Base-by-base conservation (phyloP, 2,329 filamentous ascomycete species). In the Elsinoe batatas region DNA sequence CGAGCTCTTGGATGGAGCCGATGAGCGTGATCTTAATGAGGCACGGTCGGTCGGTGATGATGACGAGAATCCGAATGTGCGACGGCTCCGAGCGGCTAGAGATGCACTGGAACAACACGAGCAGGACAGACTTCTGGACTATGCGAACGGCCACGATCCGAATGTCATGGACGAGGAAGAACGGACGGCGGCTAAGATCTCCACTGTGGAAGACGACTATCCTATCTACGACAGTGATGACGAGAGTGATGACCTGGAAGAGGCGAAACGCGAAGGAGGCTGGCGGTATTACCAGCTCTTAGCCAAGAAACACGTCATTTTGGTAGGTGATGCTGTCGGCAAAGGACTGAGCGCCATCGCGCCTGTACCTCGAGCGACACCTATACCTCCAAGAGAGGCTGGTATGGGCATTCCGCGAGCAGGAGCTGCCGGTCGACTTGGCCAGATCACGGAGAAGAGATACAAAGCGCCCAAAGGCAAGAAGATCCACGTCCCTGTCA, bases 401-500 rank as follows among this genome's bases (percentile, higher is more conserved):
- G 61, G 64, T 7, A 65, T 77, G 57, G 74, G 74, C 10, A 68
- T 79, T 2, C 73, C 74, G 1, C 71, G 43, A n/a, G 17, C 54
- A 15, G 54, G 53, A 15, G 54, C 56, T n/a, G 26, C 57, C 2
- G 57, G 57, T 6, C 58, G 58, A 36, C 62, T 59, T 65, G 64
- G 66, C 61, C 58, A 61, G 51, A 57, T 74, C 64, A 53, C 68
- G 65, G 61, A 70, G 58, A 76, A 74, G 66, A 64, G 72, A 10
- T 77, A 90, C 74, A 84, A 82, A 67, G 87, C 87, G 7, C 87
- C 87, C 11, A 84, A 82, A 68, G 87, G 87, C 54, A 91, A 91
- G 81, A 73, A 88, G 69, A 97, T 98, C 58, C 91, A 97, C 65
- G 93, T 98, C 20, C 91, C 91, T 12, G 85, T 97, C 56, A 84